Base-by-base conservation (phyloP, 805 yeast genomes). In the Metahyphopichia silvanorum region DNA sequence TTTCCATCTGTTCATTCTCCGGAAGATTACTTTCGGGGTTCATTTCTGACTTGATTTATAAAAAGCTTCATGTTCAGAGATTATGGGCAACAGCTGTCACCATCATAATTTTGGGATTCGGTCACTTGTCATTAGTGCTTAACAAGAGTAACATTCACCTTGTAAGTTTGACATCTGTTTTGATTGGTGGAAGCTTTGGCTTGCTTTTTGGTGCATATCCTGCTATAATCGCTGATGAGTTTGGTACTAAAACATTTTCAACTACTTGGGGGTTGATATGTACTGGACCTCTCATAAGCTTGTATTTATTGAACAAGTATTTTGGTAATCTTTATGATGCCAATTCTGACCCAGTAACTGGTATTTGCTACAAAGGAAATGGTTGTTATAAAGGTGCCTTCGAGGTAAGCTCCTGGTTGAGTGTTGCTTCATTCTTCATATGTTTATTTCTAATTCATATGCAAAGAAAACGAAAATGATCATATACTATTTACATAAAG, bases 211-310 rank as follows among this genome's bases (percentile, higher is more conserved):
- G 91, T 0, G 74, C 82, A 0, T 79, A 79, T 51, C 94, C 94
- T 3, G 82, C 89, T 1, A 69, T 82, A 2, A 68, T 82, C 18
- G 88, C 88, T 0, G 94, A 84, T 41, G 61, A 67, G 10, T 82
- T 82, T 58, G 89, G 89, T 2, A 71, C 85, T 0, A 66, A 59
- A 5, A 71, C 77, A 0, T 84, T 82, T 51, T 77, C 87, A 15
- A 81, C 89, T 0, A 69, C 81, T 1, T 84, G 93, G 91, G 87
- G 91, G 0, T 57, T 83, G 25, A 57, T 77, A 11, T 80, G 88
- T 16, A 78, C 87, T 0, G 89, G 89, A 6, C 86, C 87, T 1
- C 57, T 82, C 14, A 27, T 76, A 4, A 60, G 74, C 0, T 70
- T 83, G 25, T 76, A 74, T 44, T 31, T 65, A 2, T 63, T 82